Evolutionary conservation across 2,329 filamentous ascomycete species (phyloP), one percentile per base, ranked within the genome.

Genomic region (Beauveria asiatica): DNA sequence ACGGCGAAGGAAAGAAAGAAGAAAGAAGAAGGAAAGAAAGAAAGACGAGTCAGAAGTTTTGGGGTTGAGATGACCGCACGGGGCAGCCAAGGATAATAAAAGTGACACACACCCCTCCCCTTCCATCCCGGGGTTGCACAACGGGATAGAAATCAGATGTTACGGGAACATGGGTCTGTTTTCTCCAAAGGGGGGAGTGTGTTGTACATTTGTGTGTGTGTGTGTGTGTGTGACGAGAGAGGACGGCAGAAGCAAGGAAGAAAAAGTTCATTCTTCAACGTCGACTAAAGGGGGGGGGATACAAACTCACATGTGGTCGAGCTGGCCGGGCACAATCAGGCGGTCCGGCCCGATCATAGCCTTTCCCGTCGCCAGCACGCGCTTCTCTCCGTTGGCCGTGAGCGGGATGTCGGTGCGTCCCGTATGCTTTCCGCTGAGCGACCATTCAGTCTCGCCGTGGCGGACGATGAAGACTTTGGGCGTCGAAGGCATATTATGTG

Each of bases 371-470:
- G 88, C 86, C 61, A 76, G 78, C 61, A 92, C 82, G 62, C 89
- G 82, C 72, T 84, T 89, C 78, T 92, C 89, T 57, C 93, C 93
- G 70, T 90, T 88, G 55, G 80, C 76, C 1, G 92, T 97, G 42
- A 97, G 79, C 1, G 91, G 87, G 4, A 97, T 89, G 69, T 97
- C 92, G n/a, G 89, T 89, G 30, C 78, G 81, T 56, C 92, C 89
- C 0, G 93, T 97, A 75, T 97, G 90, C 57, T 85, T 82, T 60
- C 91, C 92, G 66, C 88, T 88, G 52, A 96, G 84, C 5, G 90
- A 95, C 92, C 92, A 97, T 78, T 96, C 91, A 4, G 92, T 97
- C 77, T 97, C 91, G 75, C 92, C 93, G 70, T 97, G 92, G 67
- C 92, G 90, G 71, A 92, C 77, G 66, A 94, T 84, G 77, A 93